Percentiles rank a stretch among this genome's conserved stretches.
Conservation (phyloP, 352 stramenopile genomes). For the Phytophthora capsici region DNA sequence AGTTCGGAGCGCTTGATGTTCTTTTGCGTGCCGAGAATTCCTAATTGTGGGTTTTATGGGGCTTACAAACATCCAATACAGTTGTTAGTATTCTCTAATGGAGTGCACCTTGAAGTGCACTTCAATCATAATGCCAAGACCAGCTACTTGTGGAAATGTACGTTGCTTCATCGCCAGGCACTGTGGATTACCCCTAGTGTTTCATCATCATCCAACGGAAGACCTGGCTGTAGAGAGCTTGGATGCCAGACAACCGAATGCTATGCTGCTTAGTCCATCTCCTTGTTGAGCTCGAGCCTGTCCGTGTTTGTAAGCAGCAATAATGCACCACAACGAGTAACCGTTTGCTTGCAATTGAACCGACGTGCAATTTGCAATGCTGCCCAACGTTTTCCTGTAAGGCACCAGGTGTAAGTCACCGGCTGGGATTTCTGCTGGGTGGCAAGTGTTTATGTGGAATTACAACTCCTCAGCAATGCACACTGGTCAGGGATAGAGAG, state of each 20-base stretch:
- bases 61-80: slow-evolving; percentile 11
- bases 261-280: neutral
- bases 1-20: slow-evolving; percentile 8
- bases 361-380: neutral
- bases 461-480: slow-evolving; percentile 3
- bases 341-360: neutral
- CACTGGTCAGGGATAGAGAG: slow-evolving; percentile 16
- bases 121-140: no score
- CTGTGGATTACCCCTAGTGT: no score
- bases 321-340: neutral
- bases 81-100: neutral
- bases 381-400: neutral
- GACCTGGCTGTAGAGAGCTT: neutral
- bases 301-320: no score
- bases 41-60: slow-evolving; percentile 1
- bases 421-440: slow-evolving; percentile 31
- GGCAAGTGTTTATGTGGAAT: slow-evolving; percentile 13
- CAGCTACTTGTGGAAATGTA: no score
- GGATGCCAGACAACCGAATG: neutral
- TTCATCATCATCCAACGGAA: neutral
- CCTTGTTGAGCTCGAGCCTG: no score
- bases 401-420: slow-evolving; percentile 4
- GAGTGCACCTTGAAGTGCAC: slow-evolving; percentile 9
- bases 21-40: slow-evolving; percentile 3
- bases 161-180: no score